phyloP scores from a whole-genome alignment of 2,329 filamentous ascomycete genomes.

The Davidsoniella eucalypti region DNA sequence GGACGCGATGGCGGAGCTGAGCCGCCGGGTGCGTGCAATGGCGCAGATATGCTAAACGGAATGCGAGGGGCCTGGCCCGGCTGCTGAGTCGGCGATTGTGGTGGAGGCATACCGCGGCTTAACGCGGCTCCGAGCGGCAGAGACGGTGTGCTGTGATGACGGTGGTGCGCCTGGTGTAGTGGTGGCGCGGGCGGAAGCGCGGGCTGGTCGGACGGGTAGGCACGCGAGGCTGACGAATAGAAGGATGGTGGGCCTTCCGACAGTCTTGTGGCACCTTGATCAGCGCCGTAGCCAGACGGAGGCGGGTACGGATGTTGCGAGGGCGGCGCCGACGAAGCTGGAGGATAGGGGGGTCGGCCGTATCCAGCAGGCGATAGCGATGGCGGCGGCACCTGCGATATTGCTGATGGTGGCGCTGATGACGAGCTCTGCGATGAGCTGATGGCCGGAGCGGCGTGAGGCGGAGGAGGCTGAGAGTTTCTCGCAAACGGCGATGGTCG shows the following conservation, averaged over 20 bases:
- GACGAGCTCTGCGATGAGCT: not conserved
- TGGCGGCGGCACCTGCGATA: conserved; percentile 3
- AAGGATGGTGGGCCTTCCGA: conserved; percentile 3
- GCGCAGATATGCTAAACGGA: conserved; percentile 29
- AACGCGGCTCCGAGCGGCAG: conserved; percentile 22
- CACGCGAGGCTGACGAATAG: conserved; percentile 7
- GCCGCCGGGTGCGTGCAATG: conserved; percentile 21
- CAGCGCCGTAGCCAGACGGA: conserved; percentile 4
- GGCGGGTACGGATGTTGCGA: conserved; percentile 1
- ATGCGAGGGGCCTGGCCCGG: conserved; percentile 18
- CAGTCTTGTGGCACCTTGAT: not conserved
- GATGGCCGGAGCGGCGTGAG: conserved; percentile 7
- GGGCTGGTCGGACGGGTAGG: conserved; percentile 12
- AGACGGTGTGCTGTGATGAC: conserved; percentile 29
- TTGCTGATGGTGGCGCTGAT: conserved; percentile 11
- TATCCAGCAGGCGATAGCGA: not conserved
- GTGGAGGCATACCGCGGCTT: conserved; percentile 31
- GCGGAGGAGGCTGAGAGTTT: conserved; percentile 6
- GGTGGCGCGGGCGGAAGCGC: conserved; percentile 12
- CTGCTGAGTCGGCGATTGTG: conserved; percentile 26
- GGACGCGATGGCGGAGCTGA: conserved; percentile 21
- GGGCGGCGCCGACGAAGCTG: conserved; percentile 1
- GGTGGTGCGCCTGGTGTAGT: conserved; percentile 23
- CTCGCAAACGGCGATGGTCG: conserved; percentile 9
- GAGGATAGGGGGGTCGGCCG: not conserved